A percentile compares a stretch with the other conserved stretches of the same genome.
Evolutionary conservation across 129 eudicot species (phyloP).

Genomic region (Flaveria linearis): DNA sequence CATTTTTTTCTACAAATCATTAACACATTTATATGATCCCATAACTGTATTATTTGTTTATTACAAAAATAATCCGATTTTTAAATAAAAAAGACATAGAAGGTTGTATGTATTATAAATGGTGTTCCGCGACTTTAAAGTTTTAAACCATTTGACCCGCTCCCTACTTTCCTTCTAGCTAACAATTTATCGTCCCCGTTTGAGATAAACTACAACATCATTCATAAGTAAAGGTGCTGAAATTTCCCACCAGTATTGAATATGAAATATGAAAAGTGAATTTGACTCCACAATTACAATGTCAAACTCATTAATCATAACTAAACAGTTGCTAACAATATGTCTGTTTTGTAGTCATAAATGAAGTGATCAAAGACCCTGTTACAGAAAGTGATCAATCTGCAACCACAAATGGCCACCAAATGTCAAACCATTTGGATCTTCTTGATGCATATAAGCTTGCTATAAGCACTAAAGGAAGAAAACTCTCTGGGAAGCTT

Average conservation of each 20-base stretch:
- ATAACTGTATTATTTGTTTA: neutral
- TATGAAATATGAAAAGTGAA: neutral
- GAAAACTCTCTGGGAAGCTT: conserved; percentile 71
- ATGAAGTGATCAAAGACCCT: conserved; percentile 28
- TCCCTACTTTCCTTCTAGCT: neutral
- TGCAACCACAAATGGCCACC: conserved; percentile 38
- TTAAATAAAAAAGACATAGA: neutral
- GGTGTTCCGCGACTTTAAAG: neutral
- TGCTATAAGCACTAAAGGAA: conserved; percentile 65
- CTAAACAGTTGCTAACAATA: neutral
- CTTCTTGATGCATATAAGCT: conserved; percentile 94
- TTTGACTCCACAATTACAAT: neutral
- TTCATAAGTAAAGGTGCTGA: neutral
- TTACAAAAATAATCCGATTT: neutral
- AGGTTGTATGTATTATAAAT: neutral
- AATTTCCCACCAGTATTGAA: neutral
- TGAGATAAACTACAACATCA: neutral
- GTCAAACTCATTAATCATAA: neutral
- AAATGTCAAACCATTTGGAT: conserved; percentile 50
- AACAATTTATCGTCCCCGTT: neutral
- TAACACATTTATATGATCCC: neutral
- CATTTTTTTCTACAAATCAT: neutral
- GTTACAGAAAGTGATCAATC: neutral
- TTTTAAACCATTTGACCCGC: neutral
- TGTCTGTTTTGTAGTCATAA: conserved; percentile 27